Evolutionary conservation across 2,329 filamentous ascomycete species (phyloP), one percentile per base, ranked within the genome.

Genomic region (Elsinoe batatas): DNA sequence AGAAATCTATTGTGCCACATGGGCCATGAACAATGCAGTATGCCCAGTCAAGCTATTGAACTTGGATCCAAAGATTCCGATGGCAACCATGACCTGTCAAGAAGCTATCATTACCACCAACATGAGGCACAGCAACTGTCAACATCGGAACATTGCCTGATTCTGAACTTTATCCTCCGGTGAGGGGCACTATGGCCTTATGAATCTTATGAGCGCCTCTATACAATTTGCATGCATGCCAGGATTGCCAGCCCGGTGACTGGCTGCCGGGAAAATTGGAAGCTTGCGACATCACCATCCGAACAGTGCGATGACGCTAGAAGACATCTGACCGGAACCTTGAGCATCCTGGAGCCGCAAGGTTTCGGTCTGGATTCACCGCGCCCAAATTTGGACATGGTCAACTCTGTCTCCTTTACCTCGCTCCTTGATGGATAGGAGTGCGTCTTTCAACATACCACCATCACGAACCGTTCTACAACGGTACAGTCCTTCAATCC

Each of bases 71-170:
- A 26, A 51, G 26, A 30, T 13, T 35, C 11, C 22, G 10, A 5
- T 44, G 8, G 40, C 12, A 32, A 17, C 32, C 33, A 37, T 22
- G 35, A 11, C 47, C 17, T 37, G 26, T 51, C 47, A 20, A 37
- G 32, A 35, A 15, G 17, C 11, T 6, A 15, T 20, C 33, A 36
- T n/a, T 35, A 49, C 26, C 2, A 38, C 15, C 11, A 15, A 10
- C 17, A 51, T 38, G 18, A 17, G 33, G 47, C 47, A 51, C 18
- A 51, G 33, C 47, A 35, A 15, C 33, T 38, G 18, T 37, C 35
- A 37, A 26, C 7, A 51, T 18, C 47, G 32, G 47, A 51, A 33
- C 47, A 37, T 51, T 51, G 47, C 47, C 47, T 38, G 47, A 51
- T 30, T 26, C 40, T 11, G 13, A 22, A 38, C 18, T 22, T 15